Base-by-base conservation (phyloP, 2,329 filamentous ascomycete genomes). In the Aspergillus fructus region DNA sequence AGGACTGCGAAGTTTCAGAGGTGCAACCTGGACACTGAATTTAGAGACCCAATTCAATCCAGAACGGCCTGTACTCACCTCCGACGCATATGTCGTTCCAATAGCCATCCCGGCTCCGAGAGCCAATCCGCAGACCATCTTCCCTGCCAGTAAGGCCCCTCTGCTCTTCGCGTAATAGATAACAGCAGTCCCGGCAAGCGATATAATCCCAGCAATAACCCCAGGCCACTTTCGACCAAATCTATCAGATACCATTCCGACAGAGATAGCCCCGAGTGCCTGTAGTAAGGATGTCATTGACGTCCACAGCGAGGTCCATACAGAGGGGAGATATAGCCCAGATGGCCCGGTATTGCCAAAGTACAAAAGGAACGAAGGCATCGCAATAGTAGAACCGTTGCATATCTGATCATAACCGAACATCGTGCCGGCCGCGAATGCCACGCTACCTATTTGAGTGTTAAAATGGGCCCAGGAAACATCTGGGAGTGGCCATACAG, bases 221-320 rank as follows among this genome's bases (percentile, higher is more conserved):
- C 73, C 66, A 3, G 71, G 72, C 63, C 68, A 74, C 43, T 69
- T 68, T 11, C 74, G 69, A 54, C 72, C 71, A 40, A 74, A 69
- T 7, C 51, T 68, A 39, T 76, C 73, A 1, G 70, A 70, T 1
- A 70, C 53, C 30, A 65, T 69, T 1, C 74, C 74, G 2, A 66
- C 57, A n/a, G 33, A 52, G 9, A 67, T 56, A 11, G 64, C 61
- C 17, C 65, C 63, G 5, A 68, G 37, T 8, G 63, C 63, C 33
- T 65, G 63, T 3, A 55, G 56, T 3, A 65, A 49, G 9, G 63
- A 58, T 33, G 66, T 64, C 58, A 65, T 67, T 9, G 65, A 60
- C 3, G 62, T 62, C 63, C 63, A 65, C 3, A 65, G 43, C 6
- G 63, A 60, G 4, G 63, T 65, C 63, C 63, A 65, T 15, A 62